Evolutionary conservation across 306 rosid genomes (phyloP), one percentile per base, ranked within the genome.

Genomic region (Trichosanthes cucumerina): DNA sequence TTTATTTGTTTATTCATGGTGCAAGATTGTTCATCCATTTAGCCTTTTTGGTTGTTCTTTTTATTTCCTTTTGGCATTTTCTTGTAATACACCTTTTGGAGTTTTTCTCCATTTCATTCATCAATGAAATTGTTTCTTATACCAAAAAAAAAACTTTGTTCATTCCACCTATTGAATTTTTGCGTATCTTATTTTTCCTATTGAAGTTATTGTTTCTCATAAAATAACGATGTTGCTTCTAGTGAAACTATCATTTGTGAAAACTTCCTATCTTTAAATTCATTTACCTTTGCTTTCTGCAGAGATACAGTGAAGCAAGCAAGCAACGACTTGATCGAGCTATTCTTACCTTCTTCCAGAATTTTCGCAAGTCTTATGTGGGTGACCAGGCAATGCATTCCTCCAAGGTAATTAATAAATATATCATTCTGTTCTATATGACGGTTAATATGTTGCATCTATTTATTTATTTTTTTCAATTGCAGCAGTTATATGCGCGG

Each of bases 321-420:
- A 96, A 96, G 86, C 99, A 96, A 85, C 86, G 99, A 81, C 94
- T 96, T 73, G 99, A 96, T 85, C 93, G 98, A 82, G 99, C 98
- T 82, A 88, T 96, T 79, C 99, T 96, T 82, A 91, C 92, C 24
- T 96, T 96, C 87, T 96, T 91, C 87, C 99, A 96, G 86, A 85
- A 96, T 86, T 96, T 96, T 74, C 87, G 98, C 16, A 92, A 92
- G 91, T 92, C 99, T 73, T 96, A 92, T 59, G 93, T 96, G 8
- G 99, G 99, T 73, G 99, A 96, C 83, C 98, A 96, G 87, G 99
- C 98, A 77, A 92, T 96, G 93, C 99, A 92, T 86, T 96, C 98
- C 81, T 96, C 99, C 12, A 96, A 93, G 99, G 99, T 96, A 89
- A 74, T 18, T 50, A 50, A 85, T 78, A 78, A 56, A 80, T 53